Evolutionary conservation across 2,329 filamentous ascomycete genomes (phyloP).

Genomic region (Fusarium sp.): DNA sequence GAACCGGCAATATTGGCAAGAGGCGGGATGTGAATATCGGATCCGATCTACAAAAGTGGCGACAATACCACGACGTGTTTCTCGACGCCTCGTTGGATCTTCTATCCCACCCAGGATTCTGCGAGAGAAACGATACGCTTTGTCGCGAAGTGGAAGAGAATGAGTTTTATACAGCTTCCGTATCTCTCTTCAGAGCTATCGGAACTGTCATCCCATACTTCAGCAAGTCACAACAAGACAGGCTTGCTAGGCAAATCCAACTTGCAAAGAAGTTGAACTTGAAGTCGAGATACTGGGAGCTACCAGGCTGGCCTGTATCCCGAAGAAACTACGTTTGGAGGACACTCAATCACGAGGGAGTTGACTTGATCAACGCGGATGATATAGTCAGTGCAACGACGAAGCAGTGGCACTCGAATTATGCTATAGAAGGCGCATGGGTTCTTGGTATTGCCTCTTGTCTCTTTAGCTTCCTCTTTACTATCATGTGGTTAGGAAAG

Average conservation of each 20-base stretch:
- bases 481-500: constrained; percentile 21
- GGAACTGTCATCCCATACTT: constrained; percentile 53
- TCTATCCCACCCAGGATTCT: constrained; percentile 33
- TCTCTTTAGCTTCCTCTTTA: constrained; percentile 23
- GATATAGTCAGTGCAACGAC: constrained; percentile 56
- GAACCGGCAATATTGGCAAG: constrained; percentile 61
- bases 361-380: constrained; percentile 69
- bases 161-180: constrained; percentile 73
- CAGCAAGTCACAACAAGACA: constrained; percentile 51
- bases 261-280: constrained; percentile 60
- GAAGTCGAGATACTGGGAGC: constrained; percentile 67
- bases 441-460: constrained; percentile 30
- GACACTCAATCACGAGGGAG: constrained; percentile 60
- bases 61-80: constrained; percentile 62
- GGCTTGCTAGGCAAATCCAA: constrained; percentile 54
- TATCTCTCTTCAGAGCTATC: constrained; percentile 60
- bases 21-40: constrained; percentile 34
- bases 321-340: constrained; percentile 66
- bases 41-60: constrained; percentile 5
- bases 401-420: constrained; percentile 26
- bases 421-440: constrained; percentile 31
- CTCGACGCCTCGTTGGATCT: constrained; percentile 69
- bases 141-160: constrained; percentile 26
- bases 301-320: constrained; percentile 65
- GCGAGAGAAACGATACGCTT: constrained; percentile 2